These are phyloP conservation scores for Rhodotorula graminis DNA, from an alignment of 768 basidiomycete genomes.

Conservation along the genomic window DNA sequence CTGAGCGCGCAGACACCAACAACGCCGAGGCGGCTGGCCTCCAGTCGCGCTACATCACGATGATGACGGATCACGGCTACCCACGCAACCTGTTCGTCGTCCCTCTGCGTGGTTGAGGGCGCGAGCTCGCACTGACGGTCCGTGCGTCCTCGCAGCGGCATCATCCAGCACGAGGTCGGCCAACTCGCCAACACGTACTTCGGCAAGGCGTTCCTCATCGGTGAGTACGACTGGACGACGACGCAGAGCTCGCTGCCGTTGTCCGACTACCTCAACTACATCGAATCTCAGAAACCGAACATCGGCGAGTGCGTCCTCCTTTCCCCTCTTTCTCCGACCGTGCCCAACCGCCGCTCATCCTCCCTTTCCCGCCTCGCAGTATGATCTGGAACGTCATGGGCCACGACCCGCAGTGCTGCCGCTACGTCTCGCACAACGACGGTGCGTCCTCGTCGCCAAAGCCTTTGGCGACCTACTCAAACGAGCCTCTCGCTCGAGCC, in stretches of 20 bases:
- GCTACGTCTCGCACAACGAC: conserved; percentile 26
- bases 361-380: too few relatives aligned
- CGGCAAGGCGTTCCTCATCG: conserved; percentile 31
- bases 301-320: conserved; percentile 23
- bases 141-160: neutral
- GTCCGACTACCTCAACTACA: conserved; percentile 8
- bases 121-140: too few relatives aligned
- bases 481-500: too few relatives aligned
- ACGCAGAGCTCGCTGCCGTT: neutral
- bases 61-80: conserved; percentile 36
- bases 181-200: neutral
- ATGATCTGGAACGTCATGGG: conserved; percentile 31
- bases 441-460: neutral
- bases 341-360: too few relatives aligned
- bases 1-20: conserved; percentile 10
- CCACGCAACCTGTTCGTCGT: conserved; percentile 15
- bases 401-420: conserved; percentile 30
- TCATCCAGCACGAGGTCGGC: conserved; percentile 13
- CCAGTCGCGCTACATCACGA: neutral
- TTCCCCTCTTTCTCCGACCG: too few relatives aligned
- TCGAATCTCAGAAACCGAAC: conserved; percentile 12
- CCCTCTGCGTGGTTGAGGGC: too few relatives aligned
- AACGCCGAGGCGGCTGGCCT: conserved; percentile 2
- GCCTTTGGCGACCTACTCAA: neutral
- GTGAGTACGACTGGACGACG: conserved; percentile 34